Evolutionary conservation across 2,329 filamentous ascomycete genomes (phyloP), one percentile per base, ranked within the genome.

Genomic region (Ilyonectria mors-panacis): DNA sequence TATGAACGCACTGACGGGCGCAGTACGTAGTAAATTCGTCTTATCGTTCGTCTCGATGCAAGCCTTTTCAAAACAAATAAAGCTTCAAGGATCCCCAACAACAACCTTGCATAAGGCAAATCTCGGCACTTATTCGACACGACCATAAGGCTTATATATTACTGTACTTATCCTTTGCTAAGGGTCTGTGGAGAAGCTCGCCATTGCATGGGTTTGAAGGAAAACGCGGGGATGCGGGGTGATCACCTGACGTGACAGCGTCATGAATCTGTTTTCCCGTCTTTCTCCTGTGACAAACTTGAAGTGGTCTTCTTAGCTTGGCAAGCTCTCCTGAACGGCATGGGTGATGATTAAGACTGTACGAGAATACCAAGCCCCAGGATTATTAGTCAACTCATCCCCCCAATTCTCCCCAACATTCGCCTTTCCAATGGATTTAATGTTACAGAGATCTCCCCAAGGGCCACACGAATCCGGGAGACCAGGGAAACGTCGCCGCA

Each of bases 151-250:
- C 13, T n/a, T n/a, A n/a, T n/a, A n/a, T n/a, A n/a, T n/a, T n/a
- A 42, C 6, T n/a, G 15, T n/a, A n/a, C n/a, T 7, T 42, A n/a
- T 42, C 15, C 39, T 42, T 42, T 8, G 8, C 15, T 42, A 17
- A 17, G 15, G 39, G 15, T n/a, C n/a, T 33, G 47, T 19, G 47
- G 26, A n/a, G 47, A 30, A 51, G 17, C 6, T 28, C 4, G 23
- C 23, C 26, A 33, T 26, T 10, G 15, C 26, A 30, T n/a, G 26
- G 26, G 21, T 23, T 6, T 30, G n/a, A 12, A 12, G 26, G 23
- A 33, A n/a, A 33, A 51, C 48, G 48, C n/a, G 48, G 48, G 48
- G 48, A 51, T 51, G 48, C 48, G 48, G 48, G 48, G 48, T 51
- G 48, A 28, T 51, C 48, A 51, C 48, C 48, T 51, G 48, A 51